Evolutionary conservation across 495 filamentous ascomycete species (phyloP).

Genomic region (Haplographium delicatum): DNA sequence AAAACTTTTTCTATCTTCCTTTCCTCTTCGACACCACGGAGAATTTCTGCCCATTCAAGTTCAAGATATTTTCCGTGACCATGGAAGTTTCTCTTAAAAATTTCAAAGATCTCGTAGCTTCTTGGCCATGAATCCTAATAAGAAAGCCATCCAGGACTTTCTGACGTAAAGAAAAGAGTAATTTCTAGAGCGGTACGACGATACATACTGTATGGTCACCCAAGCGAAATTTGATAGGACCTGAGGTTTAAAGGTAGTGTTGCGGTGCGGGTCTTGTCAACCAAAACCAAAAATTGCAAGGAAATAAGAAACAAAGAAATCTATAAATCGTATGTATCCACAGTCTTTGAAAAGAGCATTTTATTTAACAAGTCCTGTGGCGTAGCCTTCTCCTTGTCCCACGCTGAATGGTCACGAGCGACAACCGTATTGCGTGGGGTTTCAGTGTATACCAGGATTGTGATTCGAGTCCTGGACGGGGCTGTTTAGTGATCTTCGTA

Average conservation of each 20-base stretch:
- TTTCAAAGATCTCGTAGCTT: slow-evolving; percentile 28
- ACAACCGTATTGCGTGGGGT: not conserved
- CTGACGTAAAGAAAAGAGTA: slow-evolving; percentile 54
- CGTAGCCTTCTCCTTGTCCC: not conserved
- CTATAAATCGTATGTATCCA: slow-evolving; percentile 40
- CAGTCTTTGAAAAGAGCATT: slow-evolving; percentile 21
- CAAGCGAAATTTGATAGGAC: slow-evolving; percentile 56
- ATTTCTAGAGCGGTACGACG: slow-evolving; percentile 45
- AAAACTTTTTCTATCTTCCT: slow-evolving; percentile 15
- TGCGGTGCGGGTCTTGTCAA: slow-evolving; percentile 34
- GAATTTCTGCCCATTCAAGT: slow-evolving; percentile 13
- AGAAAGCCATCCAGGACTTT: slow-evolving; percentile 58
- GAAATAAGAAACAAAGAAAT: slow-evolving; percentile 57
- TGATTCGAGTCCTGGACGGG: not conserved
- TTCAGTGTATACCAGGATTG: not conserved
- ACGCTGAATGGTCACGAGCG: not conserved
- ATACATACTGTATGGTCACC: slow-evolving; percentile 53
- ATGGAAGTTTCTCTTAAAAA: not conserved
- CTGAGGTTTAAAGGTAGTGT: no score
- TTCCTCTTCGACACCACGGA: slow-evolving; percentile 36
- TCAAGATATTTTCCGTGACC: slow-evolving; percentile 1
- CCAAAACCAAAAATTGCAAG: slow-evolving; percentile 39
- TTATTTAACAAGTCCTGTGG: not conserved
- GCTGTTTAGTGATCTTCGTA: not conserved
- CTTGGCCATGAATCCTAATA: slow-evolving; percentile 38